Conservation (phyloP, 371 early-diverging fungal genomes). For the Mortierella sp. region DNA sequence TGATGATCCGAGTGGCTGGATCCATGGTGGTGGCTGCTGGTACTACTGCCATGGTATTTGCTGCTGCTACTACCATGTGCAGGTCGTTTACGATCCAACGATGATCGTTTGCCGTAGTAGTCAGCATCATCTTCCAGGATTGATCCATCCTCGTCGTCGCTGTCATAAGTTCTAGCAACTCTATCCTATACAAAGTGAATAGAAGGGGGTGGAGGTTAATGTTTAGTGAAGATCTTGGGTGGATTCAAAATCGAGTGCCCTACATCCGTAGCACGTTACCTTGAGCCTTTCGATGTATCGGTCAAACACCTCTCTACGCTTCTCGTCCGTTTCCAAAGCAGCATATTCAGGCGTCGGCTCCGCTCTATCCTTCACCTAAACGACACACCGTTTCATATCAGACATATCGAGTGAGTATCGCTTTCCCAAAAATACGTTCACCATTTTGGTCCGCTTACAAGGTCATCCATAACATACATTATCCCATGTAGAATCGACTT, state of each 20-base stretch:
- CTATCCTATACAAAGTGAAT: constrained; percentile 24
- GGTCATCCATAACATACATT: constrained; percentile 46
- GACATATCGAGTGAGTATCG: no score
- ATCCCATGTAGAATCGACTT: constrained; percentile 75
- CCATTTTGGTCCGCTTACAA: not conserved
- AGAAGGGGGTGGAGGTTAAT: no score
- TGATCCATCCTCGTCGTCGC: constrained; percentile 53
- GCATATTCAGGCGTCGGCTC: constrained; percentile 62
- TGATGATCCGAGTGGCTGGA: constrained; percentile 11
- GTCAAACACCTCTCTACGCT: constrained; percentile 80
- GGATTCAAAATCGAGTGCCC: no score
- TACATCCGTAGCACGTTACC: constrained; percentile 59
- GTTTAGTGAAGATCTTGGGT: no score
- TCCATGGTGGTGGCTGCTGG: constrained; percentile 15
- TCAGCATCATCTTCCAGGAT: constrained; percentile 54
- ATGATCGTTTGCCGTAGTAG: constrained; percentile 20
- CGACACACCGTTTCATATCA: not conserved
- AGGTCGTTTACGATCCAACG: constrained; percentile 7
- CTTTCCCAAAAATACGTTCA: no score
- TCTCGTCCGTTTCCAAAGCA: constrained; percentile 72
- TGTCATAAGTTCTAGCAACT: constrained; percentile 34
- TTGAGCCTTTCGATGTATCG: constrained; percentile 73
- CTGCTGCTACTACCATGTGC: constrained; percentile 12
- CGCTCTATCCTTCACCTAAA: constrained; percentile 47
- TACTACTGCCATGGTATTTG: constrained; percentile 3